Evolutionary conservation across 1,284 basidiomycete genomes (phyloP), one percentile per base, ranked within the genome.

Genomic region (Boletus smithii): DNA sequence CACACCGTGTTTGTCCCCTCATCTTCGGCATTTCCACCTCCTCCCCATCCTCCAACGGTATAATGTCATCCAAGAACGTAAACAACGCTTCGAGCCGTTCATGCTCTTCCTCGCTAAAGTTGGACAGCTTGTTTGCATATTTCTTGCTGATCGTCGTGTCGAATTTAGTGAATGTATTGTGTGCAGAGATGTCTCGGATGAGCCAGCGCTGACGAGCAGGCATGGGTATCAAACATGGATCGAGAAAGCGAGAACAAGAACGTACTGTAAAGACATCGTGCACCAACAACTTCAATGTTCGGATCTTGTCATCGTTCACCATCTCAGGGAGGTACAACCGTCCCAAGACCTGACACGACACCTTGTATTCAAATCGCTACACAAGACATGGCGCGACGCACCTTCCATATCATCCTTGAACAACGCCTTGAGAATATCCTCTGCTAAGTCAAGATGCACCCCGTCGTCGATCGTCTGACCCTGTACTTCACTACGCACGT

Each of bases 91-190:
- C 73, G 27, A 86, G 72, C 32, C 78, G 69, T 46, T 82, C 77
- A 49, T 78, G 81, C 29, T 88, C 82, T 37, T 83, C 85, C 59
- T 90, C 88, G n/a, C n/a, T n/a, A n/a, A n/a, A n/a, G n/a, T n/a
- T n/a, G n/a, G n/a, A n/a, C n/a, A n/a, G n/a, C n/a, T 85, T 80
- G 39, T 79, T 75, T 20, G 80, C 77, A 58, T 83, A 94, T 57
- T 81, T 83, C 71, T 91, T 92, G 37, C 73, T 65, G 26, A 95
- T 69, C 1, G 71, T 54, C 0, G 71, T 64, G 44, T 91, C 84
- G 62, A 95, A 95, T 51, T 85, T 84, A n/a, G 66, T 69, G 35
- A 97, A 72, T 0, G 91, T 84, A 54, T 89, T 95, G 47, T 81
- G 83, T 9, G 88, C 79, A 0, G 79, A 71, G 0, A 83, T 72